Percentiles rank a stretch among this genome's conserved stretches.
Conservation (phyloP, 805 yeast genomes). For the Myxozyma mucilagina region DNA sequence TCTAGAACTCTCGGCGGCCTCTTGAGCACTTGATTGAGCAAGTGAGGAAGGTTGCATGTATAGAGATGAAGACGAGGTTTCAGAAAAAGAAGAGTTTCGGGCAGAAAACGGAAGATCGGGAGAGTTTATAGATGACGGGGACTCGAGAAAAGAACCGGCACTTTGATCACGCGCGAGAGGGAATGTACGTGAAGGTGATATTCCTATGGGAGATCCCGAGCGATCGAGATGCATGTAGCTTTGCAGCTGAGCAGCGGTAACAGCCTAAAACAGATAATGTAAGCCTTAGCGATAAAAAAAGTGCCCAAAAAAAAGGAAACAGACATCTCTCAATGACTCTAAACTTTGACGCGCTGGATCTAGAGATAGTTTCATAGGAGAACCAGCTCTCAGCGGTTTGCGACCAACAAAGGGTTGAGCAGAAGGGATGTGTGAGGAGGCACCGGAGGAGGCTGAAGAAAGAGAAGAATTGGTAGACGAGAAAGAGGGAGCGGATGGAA, state of each 20-base stretch:
- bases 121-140: neutral
- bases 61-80: neutral
- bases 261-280: conserved; percentile 17
- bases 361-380: conserved; percentile 3
- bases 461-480: neutral
- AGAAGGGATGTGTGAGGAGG: neutral
- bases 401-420: neutral
- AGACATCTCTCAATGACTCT: conserved; percentile 20
- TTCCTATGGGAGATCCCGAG: neutral
- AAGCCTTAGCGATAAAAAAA: neutral
- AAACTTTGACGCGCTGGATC: conserved; percentile 8
- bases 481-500: neutral
- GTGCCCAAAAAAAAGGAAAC: neutral
- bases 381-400: neutral
- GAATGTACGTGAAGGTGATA: neutral
- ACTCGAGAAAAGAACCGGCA: neutral
- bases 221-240: conserved; percentile 12
- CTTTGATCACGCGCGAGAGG: neutral
- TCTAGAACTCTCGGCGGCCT: neutral
- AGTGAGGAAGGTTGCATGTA: neutral
- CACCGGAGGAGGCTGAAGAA: neutral
- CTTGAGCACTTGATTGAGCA: neutral
- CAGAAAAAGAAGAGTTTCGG: neutral
- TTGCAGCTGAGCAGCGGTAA: conserved; percentile 22
- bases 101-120: neutral